Conservation (phyloP, 2,329 filamentous ascomycete species). For the Ceratocystis cubensis region DNA sequence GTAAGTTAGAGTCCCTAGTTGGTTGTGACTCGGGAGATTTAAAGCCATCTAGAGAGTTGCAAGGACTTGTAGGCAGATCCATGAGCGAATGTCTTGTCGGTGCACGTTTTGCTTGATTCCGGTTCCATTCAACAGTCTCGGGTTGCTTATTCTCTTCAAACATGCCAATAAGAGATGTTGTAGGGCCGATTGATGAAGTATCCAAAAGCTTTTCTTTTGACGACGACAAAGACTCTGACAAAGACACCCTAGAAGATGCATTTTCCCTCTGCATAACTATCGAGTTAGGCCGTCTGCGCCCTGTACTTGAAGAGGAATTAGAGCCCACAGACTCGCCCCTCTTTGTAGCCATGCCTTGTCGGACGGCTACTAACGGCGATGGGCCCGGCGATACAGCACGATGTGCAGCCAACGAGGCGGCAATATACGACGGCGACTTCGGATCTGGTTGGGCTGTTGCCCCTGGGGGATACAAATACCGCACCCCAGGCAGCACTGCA, state of each 20-base stretch:
- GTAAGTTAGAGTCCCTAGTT: background rate
- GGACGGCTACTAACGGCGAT: background rate
- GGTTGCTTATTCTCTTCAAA: slow-evolving; percentile 42
- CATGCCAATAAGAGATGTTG: slow-evolving; percentile 52
- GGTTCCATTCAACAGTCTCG: background rate
- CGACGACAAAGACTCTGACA: background rate
- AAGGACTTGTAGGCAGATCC: background rate
- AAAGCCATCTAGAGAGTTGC: background rate
- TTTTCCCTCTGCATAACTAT: slow-evolving; percentile 21
- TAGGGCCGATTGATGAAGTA: slow-evolving; percentile 47
- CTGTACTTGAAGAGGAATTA: slow-evolving; percentile 22
- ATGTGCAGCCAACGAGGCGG: slow-evolving; percentile 44
- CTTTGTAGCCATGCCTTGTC: background rate
- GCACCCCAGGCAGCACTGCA: slow-evolving; percentile 3
- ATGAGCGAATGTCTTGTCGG: background rate
- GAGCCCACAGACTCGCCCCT: slow-evolving; percentile 22
- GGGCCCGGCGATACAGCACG: slow-evolving; percentile 10
- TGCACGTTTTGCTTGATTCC: background rate
- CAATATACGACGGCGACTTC: slow-evolving; percentile 27
- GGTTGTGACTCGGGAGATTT: background rate
- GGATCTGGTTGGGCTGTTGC: background rate
- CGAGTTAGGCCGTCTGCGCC: slow-evolving; percentile 27
- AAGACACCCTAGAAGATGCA: background rate
- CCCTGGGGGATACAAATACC: slow-evolving; percentile 13
- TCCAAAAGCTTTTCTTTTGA: slow-evolving; percentile 30